phyloP scores from a whole-genome alignment of 805 yeast genomes.

The Saccharomycopsis guyanensis region DNA sequence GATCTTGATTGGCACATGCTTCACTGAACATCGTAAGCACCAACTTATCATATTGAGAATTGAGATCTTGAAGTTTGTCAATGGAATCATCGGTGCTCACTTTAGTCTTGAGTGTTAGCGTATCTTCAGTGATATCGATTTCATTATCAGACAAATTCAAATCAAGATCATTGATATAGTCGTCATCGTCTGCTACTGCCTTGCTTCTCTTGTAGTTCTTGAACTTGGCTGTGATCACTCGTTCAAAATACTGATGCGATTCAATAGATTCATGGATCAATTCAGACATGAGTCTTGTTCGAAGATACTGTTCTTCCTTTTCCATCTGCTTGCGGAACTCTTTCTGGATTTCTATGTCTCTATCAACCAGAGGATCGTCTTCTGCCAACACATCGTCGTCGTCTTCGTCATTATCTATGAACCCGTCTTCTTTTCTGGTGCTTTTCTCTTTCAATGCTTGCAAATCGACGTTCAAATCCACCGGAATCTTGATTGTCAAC shows the following conservation, averaged over 20 bases:
- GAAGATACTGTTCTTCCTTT: conserved; percentile 59
- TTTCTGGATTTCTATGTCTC: conserved; percentile 25
- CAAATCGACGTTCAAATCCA: conserved; percentile 30
- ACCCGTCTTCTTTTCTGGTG: conserved; percentile 24
- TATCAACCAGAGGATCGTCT: conserved; percentile 17
- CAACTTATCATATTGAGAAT: conserved; percentile 63
- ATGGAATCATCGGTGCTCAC: conserved; percentile 36
- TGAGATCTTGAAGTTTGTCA: conserved; percentile 46
- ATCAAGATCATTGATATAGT: conserved; percentile 14
- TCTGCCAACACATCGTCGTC: conserved; percentile 22
- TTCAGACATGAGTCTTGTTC: conserved; percentile 54
- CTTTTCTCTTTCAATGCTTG: conserved; percentile 27
- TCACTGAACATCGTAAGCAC: conserved; percentile 67
- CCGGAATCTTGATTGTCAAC: conserved; percentile 62
- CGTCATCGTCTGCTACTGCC: conserved; percentile 4
- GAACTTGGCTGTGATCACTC: conserved; percentile 8
- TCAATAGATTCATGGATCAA: conserved; percentile 49
- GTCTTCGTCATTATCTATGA: conserved; percentile 25
- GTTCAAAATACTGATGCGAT: conserved; percentile 17
- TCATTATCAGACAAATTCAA: conserved; percentile 26
- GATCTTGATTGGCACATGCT: conserved; percentile 61
- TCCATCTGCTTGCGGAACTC: conserved; percentile 26
- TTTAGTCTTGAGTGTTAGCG: conserved; percentile 28
- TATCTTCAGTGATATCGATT: conserved; percentile 29
- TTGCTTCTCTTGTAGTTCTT: conserved; percentile 8